Evolutionary conservation across 176 grass and related monocot genomes (phyloP), one percentile per base, ranked within the genome.

Genomic region (Avena sativa): DNA sequence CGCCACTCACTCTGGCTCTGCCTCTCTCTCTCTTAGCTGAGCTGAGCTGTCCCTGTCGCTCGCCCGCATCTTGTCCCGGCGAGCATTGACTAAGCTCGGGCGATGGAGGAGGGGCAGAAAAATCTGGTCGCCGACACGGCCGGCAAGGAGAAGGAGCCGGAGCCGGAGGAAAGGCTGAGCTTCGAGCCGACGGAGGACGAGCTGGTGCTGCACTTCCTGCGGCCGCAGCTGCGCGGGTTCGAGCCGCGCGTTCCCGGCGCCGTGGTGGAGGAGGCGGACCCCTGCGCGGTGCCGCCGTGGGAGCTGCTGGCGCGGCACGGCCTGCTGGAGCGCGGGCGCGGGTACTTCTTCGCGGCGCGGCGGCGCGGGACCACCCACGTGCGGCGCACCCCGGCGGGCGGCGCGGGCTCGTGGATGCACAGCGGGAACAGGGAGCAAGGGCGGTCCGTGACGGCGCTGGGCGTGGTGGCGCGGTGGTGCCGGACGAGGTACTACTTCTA

Each of bases 171-270:
- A 0, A 3, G n/a, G 59, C 38, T 13, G 3, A 19, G 0, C 16
- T 87, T 91, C 50, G 81, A 88, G 0, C 85, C 85, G 85, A 60
- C 85, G 81, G 89, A 87, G 59, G 81, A 88, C 86, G 86, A 88
- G 85, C 81, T 91, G 68, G 43, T 91, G 40, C 76, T 85, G 36
- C 85, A 88, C 85, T 84, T 76, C 76, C 89, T 91, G 15, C 89
- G 76, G 0, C 89, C 81, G 10, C 76, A 85, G 85, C 76, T 91
- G 17, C 89, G 81, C 50, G 89, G 89, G 56, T 73, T 90, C 65
- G 12, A 30, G 79, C 84, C 89, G 74, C 84, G 89, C 23, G 74
- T 83, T 56, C 64, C 80, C 0, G 89, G 84, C 12, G 84, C 80
- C 55, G 89, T 90, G 56, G 56, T 79, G 81, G 85, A 91, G 81